Base-by-base conservation (phyloP, 169 alveolate species). In the Plasmodium gaboni region DNA sequence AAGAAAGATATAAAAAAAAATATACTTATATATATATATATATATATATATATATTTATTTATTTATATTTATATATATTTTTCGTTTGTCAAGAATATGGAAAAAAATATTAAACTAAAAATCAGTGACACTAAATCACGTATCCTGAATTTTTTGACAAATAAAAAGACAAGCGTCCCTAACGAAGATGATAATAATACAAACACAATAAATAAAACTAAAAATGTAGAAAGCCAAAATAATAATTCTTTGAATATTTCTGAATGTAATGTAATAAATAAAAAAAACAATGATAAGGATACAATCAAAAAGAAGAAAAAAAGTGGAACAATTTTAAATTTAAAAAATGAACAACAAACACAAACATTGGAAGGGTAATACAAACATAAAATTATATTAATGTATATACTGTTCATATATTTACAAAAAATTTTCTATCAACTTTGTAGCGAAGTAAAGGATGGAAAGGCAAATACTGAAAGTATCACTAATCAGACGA, bases 311-410 rank as follows among this genome's bases (percentile, higher is more conserved):
- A 76, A 28, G 5, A 28, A 76, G 51, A 76, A 55, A 55, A 76
- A 74, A 63, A 63, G 38, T 32, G 88, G 76, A 64, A 76, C 88
- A 8, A 38, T 65, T 3, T 69, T 76, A 57, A 63, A 42, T 69
- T 48, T 53, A 42, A 53, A 28, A 76, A 65, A 69, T 44, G 88
- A 76, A 3, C 32, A 44, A n/a, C 42, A 4, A 28, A 0, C 42
- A 28, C 51, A 3, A 46, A n/a, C 7, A 73, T 22, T 17, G 22
- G 88, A 60, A 73, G 57, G 51, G 88, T 28, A 28, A 28, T 28
- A 28, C 42, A 28, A 28, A 28, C 1, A 28, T 28, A 28, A 28
- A 19, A 19, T 19, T 19, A 19, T 19, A 19, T 19, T 19, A 19
- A 19, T 19, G 22, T 19, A 19, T 19, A 19, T 19, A 19, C 22